Evolutionary conservation across 345 rosid genomes (phyloP).

Genomic region (Salix caprea): DNA sequence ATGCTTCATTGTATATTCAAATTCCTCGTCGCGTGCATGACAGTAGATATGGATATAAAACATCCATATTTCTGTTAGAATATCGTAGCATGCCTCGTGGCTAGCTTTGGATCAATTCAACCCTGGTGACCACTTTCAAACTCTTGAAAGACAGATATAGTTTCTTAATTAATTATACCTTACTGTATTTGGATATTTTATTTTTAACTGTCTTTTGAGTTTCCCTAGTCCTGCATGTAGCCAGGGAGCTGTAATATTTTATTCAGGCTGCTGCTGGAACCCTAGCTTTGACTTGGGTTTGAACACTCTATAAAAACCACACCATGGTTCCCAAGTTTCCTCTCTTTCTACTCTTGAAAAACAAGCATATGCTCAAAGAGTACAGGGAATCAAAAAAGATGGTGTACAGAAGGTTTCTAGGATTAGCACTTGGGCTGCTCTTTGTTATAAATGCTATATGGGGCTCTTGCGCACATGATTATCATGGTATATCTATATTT

Average conservation of each 20-base stretch:
- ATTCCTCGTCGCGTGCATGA: background rate
- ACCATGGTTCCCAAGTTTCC: conserved; percentile 15
- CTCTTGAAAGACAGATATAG: conserved; percentile 4
- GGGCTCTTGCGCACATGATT: conserved; percentile 25
- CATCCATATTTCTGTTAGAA: background rate
- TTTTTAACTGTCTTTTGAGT: conserved; percentile 8
- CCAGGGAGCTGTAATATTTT: conserved; percentile 23
- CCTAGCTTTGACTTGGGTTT: conserved; percentile 44
- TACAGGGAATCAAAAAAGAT: conserved; percentile 14
- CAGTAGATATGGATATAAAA: background rate
- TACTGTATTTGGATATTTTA: background rate
- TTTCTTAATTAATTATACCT: background rate
- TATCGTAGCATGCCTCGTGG: background rate
- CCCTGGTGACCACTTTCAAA: conserved; percentile 14
- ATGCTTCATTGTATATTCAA: background rate
- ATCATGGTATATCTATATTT: conserved; percentile 33
- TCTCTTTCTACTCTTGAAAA: conserved; percentile 25
- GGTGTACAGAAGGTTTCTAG: conserved; percentile 29
- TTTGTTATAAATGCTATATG: conserved; percentile 19
- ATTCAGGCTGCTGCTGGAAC: conserved; percentile 23
- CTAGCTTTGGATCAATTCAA: background rate
- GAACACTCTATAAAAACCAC: conserved; percentile 37
- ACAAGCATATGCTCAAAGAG: background rate
- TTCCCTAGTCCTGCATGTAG: conserved; percentile 32
- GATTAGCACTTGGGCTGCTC: conserved; percentile 32